Evolutionary conservation across 768 basidiomycete species (phyloP), one percentile per base, ranked within the genome.

Genomic region (Phanerochaete carnosa): DNA sequence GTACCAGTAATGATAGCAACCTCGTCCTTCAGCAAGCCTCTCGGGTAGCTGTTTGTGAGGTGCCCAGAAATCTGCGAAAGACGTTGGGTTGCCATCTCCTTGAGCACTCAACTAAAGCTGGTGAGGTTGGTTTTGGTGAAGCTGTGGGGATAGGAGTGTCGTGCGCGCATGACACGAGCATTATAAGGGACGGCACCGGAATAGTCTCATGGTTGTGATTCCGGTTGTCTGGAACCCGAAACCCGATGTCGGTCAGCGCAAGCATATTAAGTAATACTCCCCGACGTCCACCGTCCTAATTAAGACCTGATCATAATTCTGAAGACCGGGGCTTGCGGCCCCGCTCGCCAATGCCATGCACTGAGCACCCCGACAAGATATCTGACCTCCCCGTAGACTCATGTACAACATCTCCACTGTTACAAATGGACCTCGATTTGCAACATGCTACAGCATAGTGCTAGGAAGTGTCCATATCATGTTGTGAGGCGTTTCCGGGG

Each of bases 1-100:
- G 66, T 68, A 87, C 90, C 92, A 53, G 92, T 94, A 67, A 94
- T 87, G 70, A 94, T 92, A 16, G 89, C 91, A 8, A 93, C 91
- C 67, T 94, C 89, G 6, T 86, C 89, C 1, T 78, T 80, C 51
- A 92, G 78, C 46, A 94, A 76, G 3, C 91, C 90, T 7, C 79
- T 76, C 23, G 71, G 64, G 58, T 76, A 62, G 23, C 73, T 61
- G 67, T 83, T 87, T 37, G 81, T 80, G 28, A 92, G 73, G 68
- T 92, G 90, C 56, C 83, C 83, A 29, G 89, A 81, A 50, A 92
- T 81, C 74, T 91, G 90, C 49, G 83, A 72, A 45, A 92, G 82
- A 66, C 77, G 74, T 22, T 73, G 39, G 11, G 39, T 67, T 2
- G 75, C 62, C 71, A 77, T 75, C 63, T 30, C 49, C 55, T 25